Evolutionary conservation across 78 protist genomes (phyloP), one percentile per base, ranked within the genome.

Genomic region (Dictyostelium capitatum): DNA sequence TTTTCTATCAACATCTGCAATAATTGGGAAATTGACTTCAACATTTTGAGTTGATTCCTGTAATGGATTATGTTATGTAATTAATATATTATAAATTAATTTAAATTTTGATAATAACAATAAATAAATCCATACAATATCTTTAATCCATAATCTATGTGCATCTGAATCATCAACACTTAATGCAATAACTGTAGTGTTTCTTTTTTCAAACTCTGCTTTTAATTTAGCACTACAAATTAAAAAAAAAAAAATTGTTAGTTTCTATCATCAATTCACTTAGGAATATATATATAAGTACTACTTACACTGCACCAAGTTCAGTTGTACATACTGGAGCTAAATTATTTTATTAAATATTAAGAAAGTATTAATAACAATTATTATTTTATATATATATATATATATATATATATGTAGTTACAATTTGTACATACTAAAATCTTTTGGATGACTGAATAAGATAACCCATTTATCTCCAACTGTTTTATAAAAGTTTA

Each of bases 301-400:
- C 43, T 37, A 62, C 73, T 5, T 65, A 65, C 46, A 95, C 95
- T 28, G 65, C 9, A 32, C 97, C 98, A 6, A 97, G 75, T 82
- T 97, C 98, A n/a, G 98, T 97, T 6, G 98, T 97, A 89, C 98
- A 96, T 50, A 95, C 91, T 81, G 95, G 96, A 12, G 95, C 43
- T 37, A n/a, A n/a, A 37, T 37, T 37, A 2, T 37, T 37, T 37
- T 37, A 3, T 37, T 37, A 37, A 37, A 37, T 37, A 37, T n/a
- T 37, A 37, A 3, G 43, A 37, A 37, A 3, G 43, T 37, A 37
- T 37, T 37, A 37, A 37, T 37, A 37, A 37, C 2, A 37, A 37
- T 2, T 3, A 37, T 37, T 2, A 37, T 37, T n/a, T n/a, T n/a
- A n/a, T n/a, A n/a, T n/a, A n/a, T n/a, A n/a, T n/a, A n/a, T n/a